Percentiles rank a stretch among this genome's conserved stretches.
These are phyloP conservation scores for Colletotrichum siamense DNA, from an alignment of 2,329 filamentous ascomycete genomes.

Conservation along the genomic window DNA sequence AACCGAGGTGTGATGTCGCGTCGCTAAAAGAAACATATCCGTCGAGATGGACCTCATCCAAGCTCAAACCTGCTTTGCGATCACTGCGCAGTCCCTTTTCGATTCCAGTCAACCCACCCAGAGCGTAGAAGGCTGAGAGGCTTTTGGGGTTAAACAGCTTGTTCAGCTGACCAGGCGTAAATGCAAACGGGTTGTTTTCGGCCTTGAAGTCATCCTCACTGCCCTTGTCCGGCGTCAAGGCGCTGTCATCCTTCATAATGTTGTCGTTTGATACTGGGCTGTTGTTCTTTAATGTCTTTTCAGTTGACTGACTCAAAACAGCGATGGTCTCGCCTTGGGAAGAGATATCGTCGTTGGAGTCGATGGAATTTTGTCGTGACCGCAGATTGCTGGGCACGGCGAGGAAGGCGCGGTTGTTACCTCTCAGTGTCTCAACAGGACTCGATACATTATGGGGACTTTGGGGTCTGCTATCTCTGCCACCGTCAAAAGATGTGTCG, in stretches of 20 bases:
- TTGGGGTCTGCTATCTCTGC: constrained; percentile 63
- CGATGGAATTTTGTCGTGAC: constrained; percentile 72
- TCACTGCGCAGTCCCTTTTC: constrained; percentile 81
- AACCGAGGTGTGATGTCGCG: constrained; percentile 47
- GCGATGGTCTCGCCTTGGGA: constrained; percentile 67
- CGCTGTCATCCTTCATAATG: constrained; percentile 70
- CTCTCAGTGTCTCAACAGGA: constrained; percentile 50
- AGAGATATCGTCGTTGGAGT: constrained; percentile 65
- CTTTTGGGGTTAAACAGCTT: constrained; percentile 93
- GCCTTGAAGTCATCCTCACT: constrained; percentile 79
- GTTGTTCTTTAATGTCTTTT: constrained; percentile 43
- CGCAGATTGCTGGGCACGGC: constrained; percentile 67
- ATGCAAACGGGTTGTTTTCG: constrained; percentile 84
- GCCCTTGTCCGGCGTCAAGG: constrained; percentile 76
- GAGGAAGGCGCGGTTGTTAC: constrained; percentile 61
- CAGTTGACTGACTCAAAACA: constrained; percentile 52
- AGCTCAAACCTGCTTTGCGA: constrained; percentile 73
- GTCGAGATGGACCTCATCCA: constrained; percentile 73
- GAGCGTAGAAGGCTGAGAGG: constrained; percentile 77
- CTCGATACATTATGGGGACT: constrained; percentile 77
- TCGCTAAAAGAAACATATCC: constrained; percentile 76
- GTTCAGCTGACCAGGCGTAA: constrained; percentile 80
- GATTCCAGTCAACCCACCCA: constrained; percentile 80
- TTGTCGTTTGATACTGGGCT: constrained; percentile 51
- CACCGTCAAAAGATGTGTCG: constrained; percentile 67